Base-by-base conservation (phyloP, 352 stramenopile genomes). In the Phytopythium kandeliae region DNA sequence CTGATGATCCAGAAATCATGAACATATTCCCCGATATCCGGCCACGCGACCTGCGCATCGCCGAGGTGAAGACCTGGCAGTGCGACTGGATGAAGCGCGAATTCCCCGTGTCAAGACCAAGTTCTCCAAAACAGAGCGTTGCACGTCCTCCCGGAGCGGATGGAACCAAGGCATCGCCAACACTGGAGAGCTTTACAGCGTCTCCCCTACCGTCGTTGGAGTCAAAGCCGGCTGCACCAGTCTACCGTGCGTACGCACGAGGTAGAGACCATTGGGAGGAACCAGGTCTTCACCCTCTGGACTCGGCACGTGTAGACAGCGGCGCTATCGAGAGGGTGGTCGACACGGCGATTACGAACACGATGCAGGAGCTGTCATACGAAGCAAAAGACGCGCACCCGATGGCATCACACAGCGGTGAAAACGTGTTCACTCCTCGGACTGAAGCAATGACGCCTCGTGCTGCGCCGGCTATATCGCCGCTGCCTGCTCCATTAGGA, bases 11-110 rank as follows among this genome's bases (percentile, higher is more conserved):
- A 22, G 59, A 76, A 35, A 84, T 86, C 55, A 57, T 69, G 31
- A 77, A 80, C 19, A 89, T 93, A 17, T 93, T 93, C 42, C 78
- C 78, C 1, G 83, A 93, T 57, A 65, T 93, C 22, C 86, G 86
- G 45, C 80, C 82, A 22, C 71, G 79, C n/a, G 72, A 87, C 30
- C 58, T 93, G 46, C 66, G 83, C n/a, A 76, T 93, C 49, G 81
- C 78, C 24, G 83, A 93, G 57, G 80, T 93, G 0, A 79, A 76
- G n/a, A 86, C 74, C 9, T 93, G 83, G 83, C 36, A 78, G n/a
- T 89, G 76, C 58, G 49, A 51, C 16, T 93, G 80, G 83, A 89
- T 90, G 77, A 43, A 85, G 7, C 53, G 56, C 21, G 40, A 73
- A 0, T 78, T 74, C 38, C 43, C 19, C 5, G 57, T 62, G 2